Conservation (phyloP, 2,329 filamentous ascomycete genomes). For the Cladosporium oxysporum region DNA sequence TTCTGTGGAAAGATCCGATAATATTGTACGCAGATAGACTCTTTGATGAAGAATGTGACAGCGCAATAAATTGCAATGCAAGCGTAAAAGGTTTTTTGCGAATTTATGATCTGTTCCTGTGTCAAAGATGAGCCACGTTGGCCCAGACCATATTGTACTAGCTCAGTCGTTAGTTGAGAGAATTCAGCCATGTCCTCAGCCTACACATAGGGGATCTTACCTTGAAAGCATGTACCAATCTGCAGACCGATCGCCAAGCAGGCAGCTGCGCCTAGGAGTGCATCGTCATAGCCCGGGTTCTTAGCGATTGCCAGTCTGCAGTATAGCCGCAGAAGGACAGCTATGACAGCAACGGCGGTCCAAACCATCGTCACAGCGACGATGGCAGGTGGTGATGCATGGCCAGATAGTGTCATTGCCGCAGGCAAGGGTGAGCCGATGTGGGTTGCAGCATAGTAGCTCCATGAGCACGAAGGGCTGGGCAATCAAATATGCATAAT, state of each 20-base stretch:
- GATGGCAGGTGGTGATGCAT: conserved; percentile 30
- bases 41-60: conserved; percentile 23
- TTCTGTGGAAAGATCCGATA: conserved; percentile 24
- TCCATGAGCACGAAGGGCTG: background rate
- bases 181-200: background rate
- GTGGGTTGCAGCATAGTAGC: background rate
- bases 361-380: conserved; percentile 30
- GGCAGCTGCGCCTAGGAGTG: conserved; percentile 17
- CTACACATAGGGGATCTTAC: background rate
- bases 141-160: conserved; percentile 26
- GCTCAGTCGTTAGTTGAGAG: background rate
- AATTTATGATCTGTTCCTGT: conserved; percentile 5
- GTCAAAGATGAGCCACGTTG: conserved; percentile 19
- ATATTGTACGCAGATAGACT: conserved; percentile 27
- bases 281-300: conserved; percentile 24
- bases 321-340: conserved; percentile 26
- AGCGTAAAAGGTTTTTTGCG: conserved; percentile 23
- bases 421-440: background rate
- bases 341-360: conserved; percentile 27
- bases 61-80: conserved; percentile 22
- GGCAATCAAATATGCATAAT: background rate
- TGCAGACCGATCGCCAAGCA: conserved; percentile 8
- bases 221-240: background rate
- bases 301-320: conserved; percentile 21
- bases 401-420: conserved; percentile 22